Percentiles rank a stretch among this genome's conserved stretches.
Evolutionary conservation across 2,329 filamentous ascomycete species (phyloP).

Genomic region (Calonectria pauciramosa): DNA sequence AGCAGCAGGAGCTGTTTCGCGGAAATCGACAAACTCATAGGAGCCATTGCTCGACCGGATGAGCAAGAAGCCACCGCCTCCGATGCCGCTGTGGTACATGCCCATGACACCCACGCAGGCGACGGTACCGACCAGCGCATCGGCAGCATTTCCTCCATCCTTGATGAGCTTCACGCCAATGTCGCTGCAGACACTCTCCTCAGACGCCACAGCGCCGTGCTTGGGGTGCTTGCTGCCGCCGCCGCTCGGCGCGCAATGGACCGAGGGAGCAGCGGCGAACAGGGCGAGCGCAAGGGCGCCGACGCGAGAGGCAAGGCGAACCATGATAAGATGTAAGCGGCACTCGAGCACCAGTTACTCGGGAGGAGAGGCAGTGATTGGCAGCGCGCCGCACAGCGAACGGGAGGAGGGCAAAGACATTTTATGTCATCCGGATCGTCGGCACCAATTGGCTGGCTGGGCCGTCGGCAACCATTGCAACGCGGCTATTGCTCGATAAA

Average conservation of each 20-base stretch:
- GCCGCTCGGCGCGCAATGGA: not conserved
- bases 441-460: not conserved
- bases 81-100: slow-evolving; percentile 80
- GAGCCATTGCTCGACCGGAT: slow-evolving; percentile 72
- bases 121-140: slow-evolving; percentile 74
- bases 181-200: slow-evolving; percentile 70
- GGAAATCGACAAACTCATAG: slow-evolving; percentile 88
- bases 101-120: slow-evolving; percentile 69
- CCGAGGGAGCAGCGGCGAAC: not conserved
- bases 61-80: slow-evolving; percentile 85
- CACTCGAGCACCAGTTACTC: not conserved
- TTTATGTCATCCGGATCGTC: slow-evolving; percentile 9
- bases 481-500: not conserved
- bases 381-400: too few relatives aligned
- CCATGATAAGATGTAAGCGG: not conserved
- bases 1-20: slow-evolving; percentile 85
- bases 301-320: not conserved
- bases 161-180: slow-evolving; percentile 71
- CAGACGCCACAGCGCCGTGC: slow-evolving; percentile 72
- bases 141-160: slow-evolving; percentile 75
- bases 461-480: not conserved
- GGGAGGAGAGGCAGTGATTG: not conserved
- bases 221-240: slow-evolving; percentile 29
- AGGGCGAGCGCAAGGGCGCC: not conserved
- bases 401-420: not conserved